Base-by-base conservation (phyloP, 768 basidiomycete species). In the Trametes elegans region DNA sequence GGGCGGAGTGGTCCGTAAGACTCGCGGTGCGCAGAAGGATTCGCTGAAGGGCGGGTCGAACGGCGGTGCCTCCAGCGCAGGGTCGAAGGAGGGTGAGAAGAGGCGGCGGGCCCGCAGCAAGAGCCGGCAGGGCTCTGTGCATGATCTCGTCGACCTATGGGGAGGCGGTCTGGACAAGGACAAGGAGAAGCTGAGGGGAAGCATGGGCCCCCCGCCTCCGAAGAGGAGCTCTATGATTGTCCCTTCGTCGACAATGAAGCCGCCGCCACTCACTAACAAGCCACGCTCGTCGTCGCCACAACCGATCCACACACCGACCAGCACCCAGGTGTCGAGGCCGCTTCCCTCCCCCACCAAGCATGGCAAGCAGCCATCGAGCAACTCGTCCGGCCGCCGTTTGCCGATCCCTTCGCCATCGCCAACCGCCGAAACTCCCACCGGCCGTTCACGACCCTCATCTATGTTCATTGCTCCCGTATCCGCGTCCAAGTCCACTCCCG, bases 91-190 rank as follows among this genome's bases (percentile, higher is more conserved):
- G 9, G 49, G 51, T 7, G 53, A 65, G 64, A 55, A 62, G 26
- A 28, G 61, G 35, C 60, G 69, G 47, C 70, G 68, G 46, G 65
- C 70, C 36, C 77, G 69, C 61, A 68, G 72, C 38, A 83, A 82
- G 61, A 75, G 80, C 35, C 73, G 90, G 59, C 88, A 92, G 73
- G 86, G 83, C 63, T 92, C 91, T 11, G 89, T 92, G 21, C 89
- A 93, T 63, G 87, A 93, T 64, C 66, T 92, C 51, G 87, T 92
- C 26, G 87, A 88, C 66, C 68, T 92, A 26, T 91, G 86, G 76
- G 88, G 88, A 36, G 87, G 87, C 7, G 76, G 77, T 13, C 57
- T 55, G 59, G 61, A 65, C 21, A 80, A 76, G 61, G 79, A 81
- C 47, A 55, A 55, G 44, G 57, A 62, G 44, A 60, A 62, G 46